A percentile compares a stretch with the other conserved stretches of the same genome.
Evolutionary conservation across 1,139 yeast genomes (phyloP).

Genomic region (Hyphopichia buzzinii): DNA sequence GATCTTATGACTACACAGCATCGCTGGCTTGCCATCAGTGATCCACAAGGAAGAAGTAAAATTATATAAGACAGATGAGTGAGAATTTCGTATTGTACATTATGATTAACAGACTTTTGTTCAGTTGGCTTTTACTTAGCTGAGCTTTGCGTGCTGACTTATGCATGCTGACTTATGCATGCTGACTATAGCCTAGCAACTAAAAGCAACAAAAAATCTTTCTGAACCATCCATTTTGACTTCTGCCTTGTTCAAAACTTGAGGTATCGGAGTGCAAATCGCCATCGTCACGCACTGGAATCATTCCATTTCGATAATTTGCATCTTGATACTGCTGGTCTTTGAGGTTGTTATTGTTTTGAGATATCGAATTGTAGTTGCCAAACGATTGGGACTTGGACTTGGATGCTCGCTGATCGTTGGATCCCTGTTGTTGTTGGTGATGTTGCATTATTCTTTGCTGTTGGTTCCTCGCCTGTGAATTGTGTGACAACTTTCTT

Average conservation of each 20-base stretch:
- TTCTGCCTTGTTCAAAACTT: conserved; percentile 31
- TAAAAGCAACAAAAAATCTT: conserved; percentile 13
- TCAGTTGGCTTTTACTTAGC: background rate
- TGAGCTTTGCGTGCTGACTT: background rate
- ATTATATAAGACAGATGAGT: background rate
- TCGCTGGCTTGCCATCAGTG: no score
- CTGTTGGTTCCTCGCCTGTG: conserved; percentile 9
- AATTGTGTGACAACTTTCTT: conserved; percentile 8
- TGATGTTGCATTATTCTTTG: conserved; percentile 8
- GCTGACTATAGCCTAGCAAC: no score
- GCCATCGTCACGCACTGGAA: conserved; percentile 36
- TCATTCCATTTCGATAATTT: conserved; percentile 21
- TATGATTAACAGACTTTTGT: background rate
- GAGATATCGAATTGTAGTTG: conserved; percentile 29
- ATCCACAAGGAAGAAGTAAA: no score
- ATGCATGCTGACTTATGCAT: no score
- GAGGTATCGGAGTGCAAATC: conserved; percentile 41
- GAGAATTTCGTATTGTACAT: background rate
- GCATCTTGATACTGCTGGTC: conserved; percentile 8
- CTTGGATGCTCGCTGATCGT: conserved; percentile 3
- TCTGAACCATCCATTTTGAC: conserved; percentile 14
- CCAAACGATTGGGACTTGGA: conserved; percentile 19
- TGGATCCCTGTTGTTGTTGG: conserved; percentile 4
- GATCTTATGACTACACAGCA: no score
- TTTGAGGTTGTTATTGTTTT: conserved; percentile 18